Conservation (phyloP, 352 stramenopile genomes). For the Pilasporangium apinafurcum region DNA sequence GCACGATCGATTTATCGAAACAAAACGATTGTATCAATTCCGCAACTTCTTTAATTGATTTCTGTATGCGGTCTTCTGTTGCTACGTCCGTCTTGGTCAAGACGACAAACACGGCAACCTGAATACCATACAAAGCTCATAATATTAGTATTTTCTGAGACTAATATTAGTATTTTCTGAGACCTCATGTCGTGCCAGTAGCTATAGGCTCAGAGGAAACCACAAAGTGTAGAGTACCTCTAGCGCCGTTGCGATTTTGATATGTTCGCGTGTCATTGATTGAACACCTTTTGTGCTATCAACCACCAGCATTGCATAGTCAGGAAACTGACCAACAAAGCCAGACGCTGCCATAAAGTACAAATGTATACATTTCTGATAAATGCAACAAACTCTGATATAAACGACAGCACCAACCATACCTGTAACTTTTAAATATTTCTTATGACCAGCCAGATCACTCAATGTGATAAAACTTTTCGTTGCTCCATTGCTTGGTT, state of each 20-base stretch:
- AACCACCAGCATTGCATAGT: constrained; percentile 84
- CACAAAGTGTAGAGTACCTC: constrained; percentile 15
- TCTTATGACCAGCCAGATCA: constrained; percentile 77
- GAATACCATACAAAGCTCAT: no score
- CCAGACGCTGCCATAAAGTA: constrained; percentile 35
- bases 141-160: no score
- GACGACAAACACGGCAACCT: constrained; percentile 71
- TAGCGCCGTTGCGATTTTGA: constrained; percentile 72
- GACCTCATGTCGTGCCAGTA: not conserved
- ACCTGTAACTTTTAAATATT: constrained; percentile 86
- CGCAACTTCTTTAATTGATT: constrained; percentile 36
- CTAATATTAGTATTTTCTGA: no score
- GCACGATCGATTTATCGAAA: constrained; percentile 11
- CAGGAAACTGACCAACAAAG: constrained; percentile 74
- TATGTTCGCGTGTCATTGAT: constrained; percentile 70
- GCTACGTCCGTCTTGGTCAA: constrained; percentile 70
- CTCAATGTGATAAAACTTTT: constrained; percentile 54
- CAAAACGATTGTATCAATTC: constrained; percentile 33
- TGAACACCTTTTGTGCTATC: constrained; percentile 60
- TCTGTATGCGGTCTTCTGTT: constrained; percentile 31
- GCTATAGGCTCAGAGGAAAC: not conserved
- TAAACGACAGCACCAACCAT: not conserved
- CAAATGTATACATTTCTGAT: not conserved
- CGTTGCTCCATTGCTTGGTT: constrained; percentile 18
- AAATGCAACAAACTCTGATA: no score